A percentile compares a stretch with the other conserved stretches of the same genome.
These are phyloP conservation scores for Auriculariales sp. DNA, from an alignment of 768 basidiomycete genomes.

Conservation along the genomic window DNA sequence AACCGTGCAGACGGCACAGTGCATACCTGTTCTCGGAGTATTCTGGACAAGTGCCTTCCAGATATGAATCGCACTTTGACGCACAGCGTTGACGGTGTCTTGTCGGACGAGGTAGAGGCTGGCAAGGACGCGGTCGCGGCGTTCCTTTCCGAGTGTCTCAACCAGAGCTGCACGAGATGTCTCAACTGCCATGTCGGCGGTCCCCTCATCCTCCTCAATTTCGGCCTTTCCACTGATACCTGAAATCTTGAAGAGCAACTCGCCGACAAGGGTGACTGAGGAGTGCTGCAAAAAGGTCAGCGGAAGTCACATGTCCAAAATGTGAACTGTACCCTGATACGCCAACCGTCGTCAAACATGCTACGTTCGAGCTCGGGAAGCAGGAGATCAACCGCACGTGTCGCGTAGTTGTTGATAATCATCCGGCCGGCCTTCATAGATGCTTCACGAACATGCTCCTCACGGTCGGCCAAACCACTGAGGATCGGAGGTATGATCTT, in stretches of 20 bases:
- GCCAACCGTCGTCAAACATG: constrained; percentile 91
- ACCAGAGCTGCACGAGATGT: constrained; percentile 72
- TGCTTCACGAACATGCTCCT: constrained; percentile 92
- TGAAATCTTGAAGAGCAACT: constrained; percentile 89
- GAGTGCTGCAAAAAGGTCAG: constrained; percentile 48
- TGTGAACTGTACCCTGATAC: constrained; percentile 59
- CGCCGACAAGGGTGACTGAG: constrained; percentile 90
- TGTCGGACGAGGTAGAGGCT: constrained; percentile 88
- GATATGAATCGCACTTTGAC: constrained; percentile 84
- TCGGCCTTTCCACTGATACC: constrained; percentile 86
- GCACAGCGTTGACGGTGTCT: constrained; percentile 77
- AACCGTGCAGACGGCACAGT: not conserved
- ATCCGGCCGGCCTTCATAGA: constrained; percentile 98
- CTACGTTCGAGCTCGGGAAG: constrained; percentile 88
- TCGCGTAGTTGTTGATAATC: constrained; percentile 91
- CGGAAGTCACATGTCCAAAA: constrained; percentile 1
- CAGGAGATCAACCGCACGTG: constrained; percentile 80
- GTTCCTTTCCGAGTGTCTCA: constrained; percentile 77
- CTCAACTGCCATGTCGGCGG: constrained; percentile 55
- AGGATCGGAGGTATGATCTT: constrained; percentile 90
- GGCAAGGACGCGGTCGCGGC: constrained; percentile 81
- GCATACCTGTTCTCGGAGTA: constrained; percentile 73
- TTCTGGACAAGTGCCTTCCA: constrained; percentile 98
- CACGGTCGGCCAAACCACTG: constrained; percentile 77
- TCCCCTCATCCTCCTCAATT: constrained; percentile 55